Evolutionary conservation across 2,329 filamentous ascomycete genomes (phyloP).

Genomic region (Pseudogymnoascus sp.): DNA sequence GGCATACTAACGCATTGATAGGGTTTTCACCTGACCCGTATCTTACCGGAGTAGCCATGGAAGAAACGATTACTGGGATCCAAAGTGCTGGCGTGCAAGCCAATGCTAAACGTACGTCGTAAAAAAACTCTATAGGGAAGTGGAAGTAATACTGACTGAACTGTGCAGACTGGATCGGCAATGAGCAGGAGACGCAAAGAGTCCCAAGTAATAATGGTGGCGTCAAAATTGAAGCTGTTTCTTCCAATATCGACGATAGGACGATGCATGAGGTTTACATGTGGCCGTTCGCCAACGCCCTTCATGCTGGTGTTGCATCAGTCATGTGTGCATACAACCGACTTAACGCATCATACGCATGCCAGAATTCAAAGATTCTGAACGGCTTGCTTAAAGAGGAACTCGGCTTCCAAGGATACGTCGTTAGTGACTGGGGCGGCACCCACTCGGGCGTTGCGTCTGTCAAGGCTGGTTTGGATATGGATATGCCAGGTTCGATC

Average conservation of each 20-base stretch:
- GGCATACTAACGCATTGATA: background rate
- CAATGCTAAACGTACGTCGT: slow-evolving; percentile 25
- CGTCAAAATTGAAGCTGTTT: slow-evolving; percentile 42
- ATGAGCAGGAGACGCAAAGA: slow-evolving; percentile 46
- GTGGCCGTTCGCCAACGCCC: slow-evolving; percentile 71
- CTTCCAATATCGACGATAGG: slow-evolving; percentile 60
- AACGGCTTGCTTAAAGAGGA: slow-evolving; percentile 44
- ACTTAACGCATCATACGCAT: slow-evolving; percentile 43
- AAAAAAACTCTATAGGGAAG: background rate
- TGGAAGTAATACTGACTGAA: slow-evolving; percentile 1
- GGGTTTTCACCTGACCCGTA: slow-evolving; percentile 28
- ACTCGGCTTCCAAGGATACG: slow-evolving; percentile 41
- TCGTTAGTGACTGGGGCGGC: slow-evolving; percentile 39
- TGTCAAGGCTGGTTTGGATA: slow-evolving; percentile 41
- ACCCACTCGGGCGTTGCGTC: slow-evolving; percentile 35
- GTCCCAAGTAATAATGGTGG: slow-evolving; percentile 21
- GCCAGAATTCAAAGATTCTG: slow-evolving; percentile 41
- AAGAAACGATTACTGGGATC: slow-evolving; percentile 29
- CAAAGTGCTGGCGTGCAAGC: slow-evolving; percentile 30
- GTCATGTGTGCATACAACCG: slow-evolving; percentile 53
- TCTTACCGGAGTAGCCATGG: slow-evolving; percentile 27
- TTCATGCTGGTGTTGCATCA: slow-evolving; percentile 56
- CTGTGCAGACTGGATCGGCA: slow-evolving; percentile 35
- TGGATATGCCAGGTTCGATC: slow-evolving; percentile 43
- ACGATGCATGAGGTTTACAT: slow-evolving; percentile 69